A percentile compares a stretch with the other conserved stretches of the same genome.
phyloP scores from a whole-genome alignment of 805 yeast genomes.

The Gaillardinia entomophila region DNA sequence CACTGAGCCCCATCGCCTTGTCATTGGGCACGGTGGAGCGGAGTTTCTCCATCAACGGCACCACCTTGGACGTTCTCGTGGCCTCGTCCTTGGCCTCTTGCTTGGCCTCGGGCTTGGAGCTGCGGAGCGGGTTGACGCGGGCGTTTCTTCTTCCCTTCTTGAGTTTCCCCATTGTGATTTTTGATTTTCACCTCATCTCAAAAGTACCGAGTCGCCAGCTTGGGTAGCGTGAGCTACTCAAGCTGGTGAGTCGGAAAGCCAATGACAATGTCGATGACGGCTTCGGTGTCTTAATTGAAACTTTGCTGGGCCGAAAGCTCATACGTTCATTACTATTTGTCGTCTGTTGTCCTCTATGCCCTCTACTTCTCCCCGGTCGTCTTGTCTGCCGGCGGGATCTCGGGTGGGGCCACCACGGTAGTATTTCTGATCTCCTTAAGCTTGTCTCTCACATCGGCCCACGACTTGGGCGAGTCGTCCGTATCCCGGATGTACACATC shows the following conservation, averaged over 20 bases:
- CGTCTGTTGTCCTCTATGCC: constrained; percentile 4
- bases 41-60: constrained; percentile 64
- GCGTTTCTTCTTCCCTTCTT: constrained; percentile 50
- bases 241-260: no score
- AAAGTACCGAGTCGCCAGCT: no score
- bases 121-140: constrained; percentile 30
- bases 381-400: no score
- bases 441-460: constrained; percentile 31
- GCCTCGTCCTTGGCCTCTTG: constrained; percentile 38
- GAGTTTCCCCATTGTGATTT: constrained; percentile 81
- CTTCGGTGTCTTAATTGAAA: not conserved
- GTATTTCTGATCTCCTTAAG: no score
- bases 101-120: constrained; percentile 10
- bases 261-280: no score
- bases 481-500: constrained; percentile 52
- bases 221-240: no score
- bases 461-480: constrained; percentile 28
- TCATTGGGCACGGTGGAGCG: constrained; percentile 63
- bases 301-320: no score
- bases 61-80: constrained; percentile 49
- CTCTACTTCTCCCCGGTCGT: constrained; percentile 4
- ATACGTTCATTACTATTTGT: constrained; percentile 3
- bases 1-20: constrained; percentile 68
- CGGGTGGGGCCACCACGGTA: no score
- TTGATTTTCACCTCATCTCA: no score